Conservation (phyloP, 208 protist species). For the Zelonia costaricensis region DNA sequence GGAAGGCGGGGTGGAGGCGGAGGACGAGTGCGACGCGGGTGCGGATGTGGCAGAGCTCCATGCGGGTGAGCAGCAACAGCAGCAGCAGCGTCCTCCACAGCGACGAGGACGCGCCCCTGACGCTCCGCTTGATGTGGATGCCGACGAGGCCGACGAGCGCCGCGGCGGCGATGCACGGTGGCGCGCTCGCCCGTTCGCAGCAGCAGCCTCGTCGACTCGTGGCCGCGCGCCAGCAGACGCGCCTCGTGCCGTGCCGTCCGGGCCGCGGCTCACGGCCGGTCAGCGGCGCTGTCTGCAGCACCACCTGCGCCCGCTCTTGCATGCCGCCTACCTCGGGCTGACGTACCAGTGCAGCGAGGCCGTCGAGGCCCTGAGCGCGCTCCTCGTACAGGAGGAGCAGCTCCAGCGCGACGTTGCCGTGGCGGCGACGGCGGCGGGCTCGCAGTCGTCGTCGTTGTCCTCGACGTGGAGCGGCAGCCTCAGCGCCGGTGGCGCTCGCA, state of each 20-base stretch:
- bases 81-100: slow-evolving; percentile 6
- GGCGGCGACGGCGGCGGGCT: neutral
- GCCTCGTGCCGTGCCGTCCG: neutral
- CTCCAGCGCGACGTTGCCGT: slow-evolving; percentile 3
- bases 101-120: slow-evolving; percentile 12
- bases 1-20: slow-evolving; percentile 1
- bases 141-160: too few species aligned
- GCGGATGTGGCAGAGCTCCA: neutral
- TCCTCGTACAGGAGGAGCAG: slow-evolving; percentile 8
- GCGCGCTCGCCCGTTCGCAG: too few species aligned
- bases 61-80: slow-evolving; percentile 3
- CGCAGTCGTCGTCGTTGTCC: neutral
- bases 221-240: too few species aligned
- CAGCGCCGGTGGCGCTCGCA: neutral
- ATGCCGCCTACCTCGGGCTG: slow-evolving; percentile 25
- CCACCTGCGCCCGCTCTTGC: slow-evolving; percentile 32
- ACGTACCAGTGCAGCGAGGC: slow-evolving; percentile 46
- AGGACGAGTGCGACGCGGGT: neutral
- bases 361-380: slow-evolving; percentile 9
- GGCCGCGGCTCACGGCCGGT: slow-evolving; percentile 5
- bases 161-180: too few species aligned
- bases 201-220: neutral
- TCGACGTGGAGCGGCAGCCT: neutral
- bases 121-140: neutral
- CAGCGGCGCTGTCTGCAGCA: slow-evolving; percentile 20